Evolutionary conservation across 163 green algal genomes (phyloP), one percentile per base, ranked within the genome.

Genomic region (Volvox carteri): DNA sequence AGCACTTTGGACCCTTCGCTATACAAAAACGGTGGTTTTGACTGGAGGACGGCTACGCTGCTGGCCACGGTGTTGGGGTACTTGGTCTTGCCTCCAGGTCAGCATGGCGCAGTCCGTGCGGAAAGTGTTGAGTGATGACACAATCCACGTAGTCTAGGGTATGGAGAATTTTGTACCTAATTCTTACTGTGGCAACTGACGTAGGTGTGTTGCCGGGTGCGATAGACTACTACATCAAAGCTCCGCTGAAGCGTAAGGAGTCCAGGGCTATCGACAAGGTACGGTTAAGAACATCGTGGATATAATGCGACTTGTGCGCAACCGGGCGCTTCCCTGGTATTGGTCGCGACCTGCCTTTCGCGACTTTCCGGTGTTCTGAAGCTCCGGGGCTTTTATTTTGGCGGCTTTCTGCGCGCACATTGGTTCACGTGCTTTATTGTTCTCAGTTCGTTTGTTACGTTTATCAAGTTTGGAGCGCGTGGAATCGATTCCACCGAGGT

Each of bases 1-100:
- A 98, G 96, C 93, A 97, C 97, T 8, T 91, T 99, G 28, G 97
- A 99, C 90, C 95, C 95, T 5, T 92, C 94, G 28, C 86, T 98
- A 19, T 94, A 96, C 80, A 97, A 99, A 86, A 85, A 94, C 60
- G 86, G 90, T 25, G 94, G 92, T 8, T 90, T 97, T 42, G 95
- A 95, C 74, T 96, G 95, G 84, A 86, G 94, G 60, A 92, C 92
- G 18, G 44, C 96, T 5, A 68, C 85, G 1, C 84, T 98, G 25
- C 5, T 97, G 19, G 93, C 87, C 1, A 67, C 88, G 4, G 90
- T 91, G 2, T 56, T 92, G 1, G 84, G 89, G 0, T 99, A 98
- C 86, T 88, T 98, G 9, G 91, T 95, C 23, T 74, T 93, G 1
- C 93, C 92, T 25, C 97, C 97, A 89, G 95, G 95, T 95, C 70